A percentile compares a stretch with the other conserved stretches of the same genome.
Evolutionary conservation across 2,329 filamentous ascomycete species (phyloP).

Genomic region (Neofusicoccum sp.): DNA sequence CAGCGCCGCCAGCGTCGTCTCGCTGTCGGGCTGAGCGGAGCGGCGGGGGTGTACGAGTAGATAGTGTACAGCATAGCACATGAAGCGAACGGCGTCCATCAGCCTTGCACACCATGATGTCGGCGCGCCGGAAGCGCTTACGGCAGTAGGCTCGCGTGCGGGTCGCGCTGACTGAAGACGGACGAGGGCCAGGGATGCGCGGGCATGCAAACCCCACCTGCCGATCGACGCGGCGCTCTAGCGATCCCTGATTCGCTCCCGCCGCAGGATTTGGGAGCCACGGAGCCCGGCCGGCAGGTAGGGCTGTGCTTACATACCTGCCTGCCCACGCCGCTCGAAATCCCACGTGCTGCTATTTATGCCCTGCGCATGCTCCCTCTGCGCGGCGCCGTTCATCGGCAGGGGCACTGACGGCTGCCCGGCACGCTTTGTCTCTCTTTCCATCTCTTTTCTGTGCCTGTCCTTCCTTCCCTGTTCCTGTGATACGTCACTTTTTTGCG

Average conservation of each 20-base stretch:
- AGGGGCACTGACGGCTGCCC: no score
- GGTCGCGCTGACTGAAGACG: neutral
- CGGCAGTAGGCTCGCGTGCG: neutral
- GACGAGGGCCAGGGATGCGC: neutral
- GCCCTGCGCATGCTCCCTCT: no score
- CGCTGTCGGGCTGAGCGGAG: neutral
- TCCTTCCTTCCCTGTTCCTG: neutral
- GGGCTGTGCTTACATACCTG: neutral
- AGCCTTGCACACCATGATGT: neutral
- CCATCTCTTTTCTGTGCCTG: neutral
- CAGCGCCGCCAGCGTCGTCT: neutral
- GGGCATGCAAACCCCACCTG: neutral
- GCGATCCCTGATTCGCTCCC: neutral
- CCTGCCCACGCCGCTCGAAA: neutral
- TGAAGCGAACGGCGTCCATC: neutral
- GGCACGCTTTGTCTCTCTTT: no score
- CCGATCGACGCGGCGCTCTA: neutral
- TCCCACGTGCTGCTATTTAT: no score
- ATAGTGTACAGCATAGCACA: conserved; percentile 1
- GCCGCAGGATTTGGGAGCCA: neutral
- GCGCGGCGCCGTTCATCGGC: no score
- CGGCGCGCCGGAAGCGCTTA: neutral
- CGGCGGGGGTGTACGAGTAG: conserved; percentile 1
- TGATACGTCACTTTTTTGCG: neutral
- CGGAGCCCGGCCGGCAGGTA: neutral